phyloP scores from a whole-genome alignment of 345 rosid genomes.

The Carallia brachiata region DNA sequence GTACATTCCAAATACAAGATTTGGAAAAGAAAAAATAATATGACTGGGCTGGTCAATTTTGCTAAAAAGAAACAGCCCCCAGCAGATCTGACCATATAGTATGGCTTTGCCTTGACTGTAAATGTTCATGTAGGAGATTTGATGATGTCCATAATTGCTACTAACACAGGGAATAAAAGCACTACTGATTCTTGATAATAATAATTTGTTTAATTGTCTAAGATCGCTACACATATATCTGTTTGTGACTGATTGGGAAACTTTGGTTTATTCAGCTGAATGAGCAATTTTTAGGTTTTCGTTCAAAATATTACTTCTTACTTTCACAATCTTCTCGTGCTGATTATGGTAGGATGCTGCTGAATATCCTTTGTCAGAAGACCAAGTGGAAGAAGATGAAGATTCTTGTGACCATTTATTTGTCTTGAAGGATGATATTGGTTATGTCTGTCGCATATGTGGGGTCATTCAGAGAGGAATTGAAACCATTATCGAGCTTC shows the following conservation, averaged over 20 bases:
- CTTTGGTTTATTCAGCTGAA: neutral
- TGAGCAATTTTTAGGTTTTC: neutral
- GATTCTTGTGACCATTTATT: slow-evolving; percentile 76
- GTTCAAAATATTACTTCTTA: neutral
- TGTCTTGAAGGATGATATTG: slow-evolving; percentile 82
- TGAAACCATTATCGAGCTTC: slow-evolving; percentile 72
- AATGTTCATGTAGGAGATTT: neutral
- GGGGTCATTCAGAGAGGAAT: slow-evolving; percentile 74
- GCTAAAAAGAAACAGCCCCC: too few species aligned
- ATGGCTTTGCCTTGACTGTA: too few species aligned
- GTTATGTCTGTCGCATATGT: slow-evolving; percentile 88
- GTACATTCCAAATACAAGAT: too few species aligned
- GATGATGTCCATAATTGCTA: neutral
- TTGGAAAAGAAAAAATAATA: too few species aligned
- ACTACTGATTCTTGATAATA: neutral
- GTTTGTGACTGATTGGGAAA: too few species aligned
- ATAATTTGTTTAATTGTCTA: neutral
- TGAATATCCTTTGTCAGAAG: slow-evolving; percentile 45
- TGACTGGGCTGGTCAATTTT: too few species aligned
- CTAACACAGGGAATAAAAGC: neutral
- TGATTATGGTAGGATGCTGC: slow-evolving; percentile 45
- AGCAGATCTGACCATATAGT: too few species aligned
- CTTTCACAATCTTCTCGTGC: neutral
- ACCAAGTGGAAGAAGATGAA: slow-evolving; percentile 41
- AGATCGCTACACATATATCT: neutral